Evolutionary conservation across 2,329 filamentous ascomycete genomes (phyloP).

Genomic region (Penicillium sp.): DNA sequence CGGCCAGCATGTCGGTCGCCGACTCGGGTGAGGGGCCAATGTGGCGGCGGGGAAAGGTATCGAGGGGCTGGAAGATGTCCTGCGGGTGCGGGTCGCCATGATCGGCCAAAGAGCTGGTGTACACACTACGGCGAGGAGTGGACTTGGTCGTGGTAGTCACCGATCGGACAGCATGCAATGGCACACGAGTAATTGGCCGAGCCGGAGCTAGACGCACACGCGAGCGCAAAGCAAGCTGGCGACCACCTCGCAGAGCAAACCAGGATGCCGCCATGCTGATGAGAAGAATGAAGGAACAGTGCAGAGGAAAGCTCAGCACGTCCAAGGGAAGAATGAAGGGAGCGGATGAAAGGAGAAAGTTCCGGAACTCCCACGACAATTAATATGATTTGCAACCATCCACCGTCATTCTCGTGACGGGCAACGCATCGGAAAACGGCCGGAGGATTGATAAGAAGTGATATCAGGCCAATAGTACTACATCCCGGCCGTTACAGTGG

Average conservation of each 20-base stretch:
- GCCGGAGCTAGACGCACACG: constrained; percentile 24
- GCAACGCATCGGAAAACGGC: constrained; percentile 14
- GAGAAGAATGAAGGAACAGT: background rate
- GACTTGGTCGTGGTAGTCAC: constrained; percentile 29
- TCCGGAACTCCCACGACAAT: constrained; percentile 2
- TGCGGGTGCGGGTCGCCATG: constrained; percentile 52
- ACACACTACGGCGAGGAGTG: constrained; percentile 50
- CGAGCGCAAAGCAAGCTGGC: constrained; percentile 33
- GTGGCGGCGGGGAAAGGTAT: constrained; percentile 71
- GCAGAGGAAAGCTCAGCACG: background rate
- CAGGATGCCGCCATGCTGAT: constrained; percentile 29
- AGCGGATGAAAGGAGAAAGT: constrained; percentile 4
- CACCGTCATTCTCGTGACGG: constrained; percentile 2
- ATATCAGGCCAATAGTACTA: constrained; percentile 7
- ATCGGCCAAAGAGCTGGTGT: constrained; percentile 85
- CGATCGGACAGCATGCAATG: constrained; percentile 27
- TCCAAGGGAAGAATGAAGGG: constrained; percentile 1
- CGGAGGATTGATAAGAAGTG: constrained; percentile 4
- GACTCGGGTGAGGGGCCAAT: constrained; percentile 73
- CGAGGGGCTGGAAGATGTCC: constrained; percentile 44
- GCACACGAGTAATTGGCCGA: constrained; percentile 23
- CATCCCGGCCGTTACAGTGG: too few species aligned
- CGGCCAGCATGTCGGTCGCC: constrained; percentile 70
- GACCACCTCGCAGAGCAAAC: constrained; percentile 33
- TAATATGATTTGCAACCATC: constrained; percentile 7